These are phyloP conservation scores for Arabidopsis hybrid DNA, from an alignment of 441 rosid species.

Conservation along the genomic window DNA sequence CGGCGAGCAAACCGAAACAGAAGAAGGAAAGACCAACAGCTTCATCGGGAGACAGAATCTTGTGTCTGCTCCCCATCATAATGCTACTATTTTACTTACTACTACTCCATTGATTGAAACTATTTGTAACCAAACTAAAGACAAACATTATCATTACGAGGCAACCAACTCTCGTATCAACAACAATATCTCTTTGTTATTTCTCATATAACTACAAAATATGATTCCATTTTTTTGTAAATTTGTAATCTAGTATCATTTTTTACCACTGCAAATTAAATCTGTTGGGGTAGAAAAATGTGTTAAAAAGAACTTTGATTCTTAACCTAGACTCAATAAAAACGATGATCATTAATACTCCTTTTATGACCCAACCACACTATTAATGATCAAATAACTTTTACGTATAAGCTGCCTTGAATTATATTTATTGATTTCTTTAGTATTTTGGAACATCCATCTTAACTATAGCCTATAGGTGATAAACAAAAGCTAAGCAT, in stretches of 20 bases:
- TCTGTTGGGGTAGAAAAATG: neutral
- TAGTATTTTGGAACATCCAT: neutral
- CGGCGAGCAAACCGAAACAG: conserved; percentile 35
- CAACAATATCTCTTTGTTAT: no score
- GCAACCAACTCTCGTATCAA: conserved; percentile 1
- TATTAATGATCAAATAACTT: neutral
- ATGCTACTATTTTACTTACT: neutral
- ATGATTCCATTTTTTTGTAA: no score
- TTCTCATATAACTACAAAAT: no score
- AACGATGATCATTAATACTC: neutral
- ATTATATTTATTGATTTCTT: neutral
- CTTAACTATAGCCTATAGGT: neutral
- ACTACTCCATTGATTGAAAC: conserved; percentile 10
- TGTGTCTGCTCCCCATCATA: conserved; percentile 46
- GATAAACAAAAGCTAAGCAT: neutral
- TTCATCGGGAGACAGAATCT: conserved; percentile 43
- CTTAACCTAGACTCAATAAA: neutral
- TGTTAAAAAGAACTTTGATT: neutral
- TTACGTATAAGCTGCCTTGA: neutral
- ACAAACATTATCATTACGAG: conserved; percentile 34
- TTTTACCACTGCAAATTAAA: no score
- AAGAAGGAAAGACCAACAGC: conserved; percentile 29
- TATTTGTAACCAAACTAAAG: conserved; percentile 17
- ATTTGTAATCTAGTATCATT: no score
- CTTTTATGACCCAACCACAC: neutral